Conservation (phyloP, 352 stramenopile species). For the Phytophthora palmivora region DNA sequence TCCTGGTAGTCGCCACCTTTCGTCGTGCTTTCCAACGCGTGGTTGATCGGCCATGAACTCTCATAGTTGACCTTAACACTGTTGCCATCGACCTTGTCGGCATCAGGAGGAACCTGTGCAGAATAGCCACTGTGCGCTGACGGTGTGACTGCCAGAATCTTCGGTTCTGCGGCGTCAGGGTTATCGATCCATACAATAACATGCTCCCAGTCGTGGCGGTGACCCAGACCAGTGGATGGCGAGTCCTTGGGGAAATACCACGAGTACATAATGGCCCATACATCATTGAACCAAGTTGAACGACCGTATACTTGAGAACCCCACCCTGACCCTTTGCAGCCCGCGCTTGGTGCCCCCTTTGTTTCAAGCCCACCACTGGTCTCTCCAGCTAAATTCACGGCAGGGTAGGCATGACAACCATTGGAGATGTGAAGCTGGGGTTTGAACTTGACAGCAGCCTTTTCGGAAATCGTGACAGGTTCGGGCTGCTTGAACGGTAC, state of each 20-base stretch:
- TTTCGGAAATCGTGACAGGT: conserved; percentile 5
- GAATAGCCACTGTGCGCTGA: conserved; percentile 10
- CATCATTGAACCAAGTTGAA: conserved; percentile 2
- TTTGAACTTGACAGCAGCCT: conserved; percentile 5
- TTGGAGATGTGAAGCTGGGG: conserved; percentile 8
- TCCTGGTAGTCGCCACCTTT: conserved; percentile 2
- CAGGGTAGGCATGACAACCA: conserved; percentile 8
- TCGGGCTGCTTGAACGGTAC: conserved; percentile 5
- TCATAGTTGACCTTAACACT: conserved; percentile 6
- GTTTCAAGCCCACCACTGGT: conserved; percentile 6
- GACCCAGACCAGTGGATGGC: conserved; percentile 2
- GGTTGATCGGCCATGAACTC: conserved; percentile 12
- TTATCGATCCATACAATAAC: conserved; percentile 9
- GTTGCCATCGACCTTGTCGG: conserved; percentile 5
- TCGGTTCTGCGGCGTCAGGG: neutral
- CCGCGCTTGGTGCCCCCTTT: neutral
- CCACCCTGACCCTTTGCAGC: conserved; percentile 4
- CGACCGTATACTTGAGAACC: conserved; percentile 1
- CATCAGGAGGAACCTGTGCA: conserved; percentile 3
- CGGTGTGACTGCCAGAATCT: conserved; percentile 5
- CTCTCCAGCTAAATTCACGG: conserved; percentile 1
- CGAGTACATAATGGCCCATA: conserved; percentile 9
- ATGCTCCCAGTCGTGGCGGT: conserved; percentile 6
- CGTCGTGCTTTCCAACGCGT: conserved; percentile 5
- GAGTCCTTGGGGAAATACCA: conserved; percentile 12